phyloP scores from a whole-genome alignment of 129 eudicot genomes.

The Silybum marianum region DNA sequence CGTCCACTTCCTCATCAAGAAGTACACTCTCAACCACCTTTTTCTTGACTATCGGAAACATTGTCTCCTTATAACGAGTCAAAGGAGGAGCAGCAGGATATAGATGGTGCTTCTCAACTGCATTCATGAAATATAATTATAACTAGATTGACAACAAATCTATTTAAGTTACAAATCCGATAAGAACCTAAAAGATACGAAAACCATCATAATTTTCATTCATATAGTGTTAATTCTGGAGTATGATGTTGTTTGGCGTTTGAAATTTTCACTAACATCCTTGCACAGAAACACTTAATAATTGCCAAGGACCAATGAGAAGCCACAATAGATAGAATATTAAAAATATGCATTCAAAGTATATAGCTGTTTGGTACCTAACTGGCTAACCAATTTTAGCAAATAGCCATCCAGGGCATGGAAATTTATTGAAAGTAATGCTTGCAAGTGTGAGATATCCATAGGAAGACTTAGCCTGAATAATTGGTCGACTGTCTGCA shows the following conservation, averaged over 20 bases:
- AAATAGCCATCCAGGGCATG: conserved; percentile 89
- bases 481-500: conserved; percentile 93
- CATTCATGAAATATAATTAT: conserved; percentile 15
- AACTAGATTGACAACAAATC: conserved; percentile 17
- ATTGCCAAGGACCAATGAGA: background rate
- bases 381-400: conserved; percentile 64
- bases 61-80: conserved; percentile 83
- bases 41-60: conserved; percentile 73
- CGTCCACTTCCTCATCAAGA: conserved; percentile 65
- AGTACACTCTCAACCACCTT: conserved; percentile 57
- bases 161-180: background rate
- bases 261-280: background rate
- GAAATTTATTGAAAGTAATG: conserved; percentile 77
- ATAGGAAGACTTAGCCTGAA: conserved; percentile 80
- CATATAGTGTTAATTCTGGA: background rate
- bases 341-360: conserved; percentile 20
- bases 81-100: conserved; percentile 89
- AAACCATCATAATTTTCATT: background rate
- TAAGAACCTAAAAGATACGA: background rate
- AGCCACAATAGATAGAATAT: conserved; percentile 12
- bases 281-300: background rate
- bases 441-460: conserved; percentile 91
- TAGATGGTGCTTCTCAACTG: conserved; percentile 82
- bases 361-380: conserved; percentile 54
- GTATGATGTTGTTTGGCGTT: background rate